phyloP scores from a whole-genome alignment of 2,329 filamentous ascomycete genomes.

The Apiospora sp. region DNA sequence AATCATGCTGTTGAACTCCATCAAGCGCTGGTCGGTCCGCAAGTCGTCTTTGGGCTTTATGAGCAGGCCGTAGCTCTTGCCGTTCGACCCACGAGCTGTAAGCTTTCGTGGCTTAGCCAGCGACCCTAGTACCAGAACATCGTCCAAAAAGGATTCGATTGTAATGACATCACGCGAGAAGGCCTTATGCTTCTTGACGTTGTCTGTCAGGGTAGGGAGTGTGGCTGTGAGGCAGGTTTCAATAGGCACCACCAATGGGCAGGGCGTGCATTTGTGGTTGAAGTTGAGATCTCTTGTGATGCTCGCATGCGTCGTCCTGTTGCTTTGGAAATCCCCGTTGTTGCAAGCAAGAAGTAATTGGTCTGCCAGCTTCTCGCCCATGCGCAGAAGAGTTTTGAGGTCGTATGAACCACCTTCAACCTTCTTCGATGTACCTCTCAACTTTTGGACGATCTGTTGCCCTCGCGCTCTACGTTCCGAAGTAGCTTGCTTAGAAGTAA shows the following conservation, averaged over 20 bases:
- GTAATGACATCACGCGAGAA: conserved; percentile 89
- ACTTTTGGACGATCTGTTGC: conserved; percentile 57
- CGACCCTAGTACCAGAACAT: conserved; percentile 89
- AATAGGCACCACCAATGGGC: conserved; percentile 86
- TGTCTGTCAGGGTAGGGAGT: conserved; percentile 77
- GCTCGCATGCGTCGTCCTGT: conserved; percentile 72
- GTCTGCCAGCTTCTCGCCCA: conserved; percentile 83
- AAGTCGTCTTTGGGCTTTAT: conserved; percentile 99
- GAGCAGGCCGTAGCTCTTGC: conserved; percentile 85
- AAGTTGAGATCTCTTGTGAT: conserved; percentile 82
- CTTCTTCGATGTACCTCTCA: conserved; percentile 59
- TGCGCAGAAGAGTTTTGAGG: conserved; percentile 74
- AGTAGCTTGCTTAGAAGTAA: conserved; percentile 75
- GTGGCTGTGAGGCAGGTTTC: conserved; percentile 85
- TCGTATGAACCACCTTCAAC: conserved; percentile 63
- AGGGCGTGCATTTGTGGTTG: conserved; percentile 83
- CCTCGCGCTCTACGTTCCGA: conserved; percentile 68
- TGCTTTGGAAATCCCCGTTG: conserved; percentile 75
- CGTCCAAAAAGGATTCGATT: conserved; percentile 81
- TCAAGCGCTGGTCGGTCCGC: conserved; percentile 94
- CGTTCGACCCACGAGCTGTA: conserved; percentile 87
- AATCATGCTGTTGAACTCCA: conserved; percentile 99
- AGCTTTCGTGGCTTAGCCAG: conserved; percentile 92
- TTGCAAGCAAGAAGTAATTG: conserved; percentile 84
- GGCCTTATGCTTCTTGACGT: conserved; percentile 79